phyloP scores from a whole-genome alignment of 306 rosid genomes.

The Sicyos edulis region DNA sequence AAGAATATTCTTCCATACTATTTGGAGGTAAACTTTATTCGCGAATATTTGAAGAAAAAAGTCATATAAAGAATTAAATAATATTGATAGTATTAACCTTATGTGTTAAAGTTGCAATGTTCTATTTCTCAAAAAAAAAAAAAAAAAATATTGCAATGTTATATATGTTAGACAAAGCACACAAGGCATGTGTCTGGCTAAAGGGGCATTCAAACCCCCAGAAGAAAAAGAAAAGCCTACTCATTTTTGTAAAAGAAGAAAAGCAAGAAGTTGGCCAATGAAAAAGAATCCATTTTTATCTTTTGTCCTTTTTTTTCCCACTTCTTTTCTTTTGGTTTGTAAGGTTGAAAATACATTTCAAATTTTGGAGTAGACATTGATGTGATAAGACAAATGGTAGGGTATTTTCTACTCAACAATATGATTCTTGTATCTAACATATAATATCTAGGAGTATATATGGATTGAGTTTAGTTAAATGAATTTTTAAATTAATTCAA shows the following conservation, averaged over 20 bases:
- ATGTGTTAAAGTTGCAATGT: background rate
- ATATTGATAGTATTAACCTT: background rate
- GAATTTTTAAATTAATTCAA: too few relatives aligned
- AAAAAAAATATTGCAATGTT: background rate
- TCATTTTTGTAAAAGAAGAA: slow-evolving; percentile 9
- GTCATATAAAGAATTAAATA: too few relatives aligned
- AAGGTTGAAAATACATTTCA: background rate
- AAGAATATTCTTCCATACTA: too few relatives aligned
- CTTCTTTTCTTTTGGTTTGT: background rate
- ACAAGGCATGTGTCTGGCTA: too few relatives aligned
- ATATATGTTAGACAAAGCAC: background rate
- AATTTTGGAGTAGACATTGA: background rate
- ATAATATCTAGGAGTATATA: too few relatives aligned
- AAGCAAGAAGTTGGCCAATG: background rate
- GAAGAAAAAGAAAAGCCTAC: background rate
- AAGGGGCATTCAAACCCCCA: too few relatives aligned
- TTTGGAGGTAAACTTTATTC: too few relatives aligned
- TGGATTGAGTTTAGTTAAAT: too few relatives aligned
- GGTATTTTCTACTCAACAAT: background rate
- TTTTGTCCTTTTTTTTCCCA: background rate
- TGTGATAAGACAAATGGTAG: background rate
- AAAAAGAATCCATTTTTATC: background rate
- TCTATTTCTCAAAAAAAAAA: too few relatives aligned
- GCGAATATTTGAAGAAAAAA: too few relatives aligned
- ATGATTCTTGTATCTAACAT: background rate